Conservation (phyloP, 306 rosid species). For the Dryas alaskensis region DNA sequence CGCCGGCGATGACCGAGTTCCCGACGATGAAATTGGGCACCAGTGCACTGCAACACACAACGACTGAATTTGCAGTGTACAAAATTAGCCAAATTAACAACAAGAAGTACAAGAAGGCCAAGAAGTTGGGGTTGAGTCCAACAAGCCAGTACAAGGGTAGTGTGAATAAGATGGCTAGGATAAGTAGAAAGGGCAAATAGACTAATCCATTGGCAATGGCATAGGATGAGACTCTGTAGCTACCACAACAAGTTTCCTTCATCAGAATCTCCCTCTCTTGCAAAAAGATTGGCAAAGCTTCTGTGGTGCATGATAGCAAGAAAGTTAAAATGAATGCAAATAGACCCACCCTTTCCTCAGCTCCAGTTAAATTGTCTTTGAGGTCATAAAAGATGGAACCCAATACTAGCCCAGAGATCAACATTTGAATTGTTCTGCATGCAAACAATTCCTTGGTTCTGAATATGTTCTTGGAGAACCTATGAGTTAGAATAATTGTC, state of each 20-base stretch:
- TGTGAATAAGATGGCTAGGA: constrained; percentile 73
- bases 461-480: constrained; percentile 81
- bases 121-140: constrained; percentile 65
- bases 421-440: constrained; percentile 86
- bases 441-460: constrained; percentile 88
- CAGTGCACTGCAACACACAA: constrained; percentile 88
- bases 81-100: constrained; percentile 80
- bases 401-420: constrained; percentile 68
- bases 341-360: constrained; percentile 75
- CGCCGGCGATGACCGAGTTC: constrained; percentile 81
- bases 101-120: constrained; percentile 68
- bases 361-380: constrained; percentile 61
- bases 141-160: constrained; percentile 80
- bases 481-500: constrained; percentile 76
- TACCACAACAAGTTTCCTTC: constrained; percentile 88
- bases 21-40: constrained; percentile 94
- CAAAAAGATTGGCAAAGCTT: constrained; percentile 85
- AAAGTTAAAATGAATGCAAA: constrained; percentile 86
- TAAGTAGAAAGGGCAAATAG: constrained; percentile 84
- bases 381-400: constrained; percentile 85
- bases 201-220: constrained; percentile 86
- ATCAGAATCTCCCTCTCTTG: constrained; percentile 92
- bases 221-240: constrained; percentile 88
- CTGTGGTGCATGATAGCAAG: constrained; percentile 74
- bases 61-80: constrained; percentile 89